phyloP scores from a whole-genome alignment of 148 eudicot genomes.

The Euryodendron excelsum region DNA sequence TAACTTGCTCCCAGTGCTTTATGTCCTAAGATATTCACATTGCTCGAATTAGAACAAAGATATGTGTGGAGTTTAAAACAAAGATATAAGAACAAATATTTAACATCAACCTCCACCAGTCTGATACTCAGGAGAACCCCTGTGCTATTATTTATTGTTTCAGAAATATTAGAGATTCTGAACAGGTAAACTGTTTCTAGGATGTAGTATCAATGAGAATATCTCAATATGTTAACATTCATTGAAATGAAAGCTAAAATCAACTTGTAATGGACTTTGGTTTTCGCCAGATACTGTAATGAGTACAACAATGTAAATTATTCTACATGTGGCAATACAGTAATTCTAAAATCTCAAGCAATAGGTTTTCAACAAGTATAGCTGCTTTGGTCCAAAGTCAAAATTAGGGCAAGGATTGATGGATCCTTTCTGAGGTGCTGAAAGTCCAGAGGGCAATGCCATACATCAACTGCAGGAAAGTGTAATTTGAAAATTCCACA shows the following conservation, averaged over 20 bases:
- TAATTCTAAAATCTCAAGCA: background rate
- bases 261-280: background rate
- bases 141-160: background rate
- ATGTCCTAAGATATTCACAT: background rate
- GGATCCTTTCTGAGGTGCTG: background rate
- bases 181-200: background rate
- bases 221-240: background rate
- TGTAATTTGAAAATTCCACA: background rate
- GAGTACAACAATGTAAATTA: background rate
- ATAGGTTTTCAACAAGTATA: background rate
- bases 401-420: background rate
- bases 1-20: background rate
- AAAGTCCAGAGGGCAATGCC: background rate
- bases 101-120: slow-evolving; percentile 3
- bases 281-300: background rate
- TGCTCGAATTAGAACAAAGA: background rate
- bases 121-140: background rate
- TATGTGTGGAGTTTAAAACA: background rate
- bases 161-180: background rate
- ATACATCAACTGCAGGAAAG: background rate
- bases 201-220: background rate
- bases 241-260: background rate
- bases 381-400: background rate
- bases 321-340: background rate
- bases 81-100: background rate